Evolutionary conservation across 176 grass and related monocot genomes (phyloP), one percentile per base, ranked within the genome.

Genomic region (Oryza brachyantha): DNA sequence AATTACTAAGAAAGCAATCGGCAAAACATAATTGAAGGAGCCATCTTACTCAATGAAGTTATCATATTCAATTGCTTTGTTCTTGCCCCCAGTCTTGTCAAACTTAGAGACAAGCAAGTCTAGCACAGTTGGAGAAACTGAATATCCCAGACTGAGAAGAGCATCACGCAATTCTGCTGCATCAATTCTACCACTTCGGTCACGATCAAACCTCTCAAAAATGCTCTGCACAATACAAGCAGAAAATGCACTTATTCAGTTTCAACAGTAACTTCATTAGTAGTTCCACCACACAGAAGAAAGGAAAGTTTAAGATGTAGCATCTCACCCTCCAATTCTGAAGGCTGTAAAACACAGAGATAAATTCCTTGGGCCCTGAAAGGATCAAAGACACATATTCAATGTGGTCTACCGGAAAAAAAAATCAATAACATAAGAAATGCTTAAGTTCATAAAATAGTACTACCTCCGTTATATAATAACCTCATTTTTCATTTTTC

Each of bases 41-140:
- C 43, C 3, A 43, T 82, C 89, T 92, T 93, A 98, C 95, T 98
- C 95, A 10, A 98, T 98, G 61, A 98, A 98, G 90, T 94, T 98
- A 70, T 98, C 92, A 55, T 94, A 98, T 82, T 98, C 95, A 8
- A 98, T 86, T 2, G 92, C 92, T 72, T 73, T 91, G 85, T 61
- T 90, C 64, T 85, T 92, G 83, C 92, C 95, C 72, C 95, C 90
- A 73, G 89, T 92, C 91, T 94, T 98, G 66, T 94, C 92, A 87
- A 94, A 98, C 79, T 94, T 98, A 55, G 90, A 85, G 32, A 94
- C 90, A 41, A 98, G 95, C 70, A 98, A 76, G 36, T 98, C 95
- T 3, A 98, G 92, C 16, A 98, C 90, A 5, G 69, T 43, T 45
- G 92, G 92, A 54, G 92, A 92, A 60, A 98, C 95, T 43, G 92